A percentile compares a stretch with the other conserved stretches of the same genome.
Conservation (phyloP, 768 basidiomycete species). For the Grammothele lineata region DNA sequence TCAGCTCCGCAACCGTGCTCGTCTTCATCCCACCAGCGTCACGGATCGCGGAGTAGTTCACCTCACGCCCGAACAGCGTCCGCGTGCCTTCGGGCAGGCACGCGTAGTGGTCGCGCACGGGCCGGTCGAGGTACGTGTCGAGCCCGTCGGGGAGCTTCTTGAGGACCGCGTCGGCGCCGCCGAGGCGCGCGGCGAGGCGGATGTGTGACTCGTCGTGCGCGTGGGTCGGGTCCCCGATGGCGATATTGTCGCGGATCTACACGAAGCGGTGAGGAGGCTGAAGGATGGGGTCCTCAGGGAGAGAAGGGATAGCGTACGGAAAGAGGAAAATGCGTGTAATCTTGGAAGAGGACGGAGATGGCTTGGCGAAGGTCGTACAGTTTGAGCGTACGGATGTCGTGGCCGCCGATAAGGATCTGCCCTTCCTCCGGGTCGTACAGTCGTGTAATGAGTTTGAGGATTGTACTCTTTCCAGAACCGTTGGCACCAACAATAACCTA, state of each 20-base stretch:
- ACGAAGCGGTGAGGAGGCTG: background rate
- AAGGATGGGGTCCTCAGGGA: background rate
- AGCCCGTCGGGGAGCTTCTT: constrained; percentile 59
- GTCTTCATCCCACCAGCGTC: constrained; percentile 38
- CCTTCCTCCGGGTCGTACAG: constrained; percentile 70
- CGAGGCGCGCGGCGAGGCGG: constrained; percentile 60
- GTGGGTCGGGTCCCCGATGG: constrained; percentile 60
- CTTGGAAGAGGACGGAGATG: constrained; percentile 73
- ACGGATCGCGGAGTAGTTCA: constrained; percentile 47
- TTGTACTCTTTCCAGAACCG: constrained; percentile 76
- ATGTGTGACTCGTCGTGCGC: constrained; percentile 51
- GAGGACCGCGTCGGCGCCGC: constrained; percentile 65
- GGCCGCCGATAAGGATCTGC: constrained; percentile 58
- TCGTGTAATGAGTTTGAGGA: constrained; percentile 68
- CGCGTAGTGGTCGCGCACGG: constrained; percentile 67
- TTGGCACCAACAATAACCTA: constrained; percentile 78
- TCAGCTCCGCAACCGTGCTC: constrained; percentile 52
- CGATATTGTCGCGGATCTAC: constrained; percentile 77
- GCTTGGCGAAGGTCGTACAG: constrained; percentile 62
- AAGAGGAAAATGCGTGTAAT: constrained; percentile 75
- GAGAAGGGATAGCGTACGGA: constrained; percentile 54
- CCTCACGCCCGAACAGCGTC: constrained; percentile 56
- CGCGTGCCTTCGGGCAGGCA: constrained; percentile 60
- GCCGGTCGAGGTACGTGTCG: constrained; percentile 69
- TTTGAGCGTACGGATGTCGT: constrained; percentile 57